These are phyloP conservation scores for Pythium inflatum DNA, from an alignment of 352 stramenopile genomes.

Conservation along the genomic window DNA sequence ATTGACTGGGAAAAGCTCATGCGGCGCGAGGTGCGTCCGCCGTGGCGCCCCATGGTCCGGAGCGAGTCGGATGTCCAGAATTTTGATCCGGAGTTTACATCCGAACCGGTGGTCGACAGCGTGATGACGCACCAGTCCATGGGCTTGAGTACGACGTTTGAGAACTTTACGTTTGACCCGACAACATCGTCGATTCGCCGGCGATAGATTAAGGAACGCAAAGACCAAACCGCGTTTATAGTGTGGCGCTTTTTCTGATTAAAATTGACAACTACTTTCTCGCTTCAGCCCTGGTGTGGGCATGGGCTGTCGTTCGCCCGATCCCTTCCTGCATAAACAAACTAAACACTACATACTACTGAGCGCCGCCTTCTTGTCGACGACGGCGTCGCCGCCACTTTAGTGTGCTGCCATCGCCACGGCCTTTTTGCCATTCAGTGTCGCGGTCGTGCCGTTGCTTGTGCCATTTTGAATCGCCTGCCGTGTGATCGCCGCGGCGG, in stretches of 20 bases:
- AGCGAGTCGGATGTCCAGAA: constrained; percentile 60
- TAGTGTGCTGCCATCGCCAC: constrained; percentile 16
- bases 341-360: too few species aligned
- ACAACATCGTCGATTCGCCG: constrained; percentile 42
- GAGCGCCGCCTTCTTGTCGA: too few species aligned
- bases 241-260: too few species aligned
- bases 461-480: constrained; percentile 15
- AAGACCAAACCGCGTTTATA: too few species aligned
- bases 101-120: constrained; percentile 79
- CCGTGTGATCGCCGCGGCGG: constrained; percentile 12
- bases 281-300: too few species aligned
- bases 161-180: constrained; percentile 87
- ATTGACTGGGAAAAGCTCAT: constrained; percentile 89
- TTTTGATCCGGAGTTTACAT: constrained; percentile 91
- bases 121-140: constrained; percentile 78
- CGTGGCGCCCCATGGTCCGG: constrained; percentile 52
- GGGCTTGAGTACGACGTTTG: constrained; percentile 87
- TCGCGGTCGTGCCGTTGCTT: constrained; percentile 15
- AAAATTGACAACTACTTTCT: too few species aligned
- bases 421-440: constrained; percentile 22
- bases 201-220: neutral
- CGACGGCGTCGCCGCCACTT: too few species aligned
- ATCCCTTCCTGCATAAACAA: neutral
- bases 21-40: constrained; percentile 68
- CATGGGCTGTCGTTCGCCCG: constrained; percentile 3